A percentile compares a stretch with the other conserved stretches of the same genome.
phyloP scores from a whole-genome alignment of 768 basidiomycete species.

The Leccinum subgranulosum region DNA sequence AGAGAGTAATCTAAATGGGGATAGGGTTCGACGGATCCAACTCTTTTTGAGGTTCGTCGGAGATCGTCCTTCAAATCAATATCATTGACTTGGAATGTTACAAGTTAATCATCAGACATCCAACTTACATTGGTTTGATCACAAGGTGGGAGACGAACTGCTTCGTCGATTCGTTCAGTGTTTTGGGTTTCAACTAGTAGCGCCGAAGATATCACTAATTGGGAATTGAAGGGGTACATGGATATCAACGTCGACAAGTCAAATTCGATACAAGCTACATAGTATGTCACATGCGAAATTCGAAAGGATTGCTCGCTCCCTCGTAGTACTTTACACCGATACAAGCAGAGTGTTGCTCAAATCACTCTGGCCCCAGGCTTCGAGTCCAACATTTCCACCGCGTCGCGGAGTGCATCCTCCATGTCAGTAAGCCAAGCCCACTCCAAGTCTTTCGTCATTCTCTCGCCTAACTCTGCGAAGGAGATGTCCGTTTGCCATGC shows the following conservation, averaged over 20 bases:
- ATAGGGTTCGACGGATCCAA: not conserved
- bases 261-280: too few relatives aligned
- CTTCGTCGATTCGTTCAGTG: not conserved
- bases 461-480: constrained; percentile 38
- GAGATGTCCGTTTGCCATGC: constrained; percentile 21
- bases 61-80: too few relatives aligned
- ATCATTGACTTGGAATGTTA: not conserved
- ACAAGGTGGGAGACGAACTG: not conserved
- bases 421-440: constrained; percentile 40
- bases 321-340: not conserved
- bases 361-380: not conserved
- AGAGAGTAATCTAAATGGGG: not conserved
- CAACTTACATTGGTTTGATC: not conserved
- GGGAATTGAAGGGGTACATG: not conserved
- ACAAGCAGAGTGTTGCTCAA: not conserved
- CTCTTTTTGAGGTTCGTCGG: too few relatives aligned
- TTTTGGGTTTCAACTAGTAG: not conserved
- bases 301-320: not conserved
- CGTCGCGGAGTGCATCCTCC: constrained; percentile 20
- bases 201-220: not conserved
- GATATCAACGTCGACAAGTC: not conserved
- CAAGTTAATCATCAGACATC: not conserved
- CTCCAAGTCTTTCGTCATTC: constrained; percentile 52
- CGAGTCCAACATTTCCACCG: constrained; percentile 13
- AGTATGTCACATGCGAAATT: not conserved